Evolutionary conservation across 1,284 basidiomycete species (phyloP), one percentile per base, ranked within the genome.

Genomic region (Leccinum pachyderme): DNA sequence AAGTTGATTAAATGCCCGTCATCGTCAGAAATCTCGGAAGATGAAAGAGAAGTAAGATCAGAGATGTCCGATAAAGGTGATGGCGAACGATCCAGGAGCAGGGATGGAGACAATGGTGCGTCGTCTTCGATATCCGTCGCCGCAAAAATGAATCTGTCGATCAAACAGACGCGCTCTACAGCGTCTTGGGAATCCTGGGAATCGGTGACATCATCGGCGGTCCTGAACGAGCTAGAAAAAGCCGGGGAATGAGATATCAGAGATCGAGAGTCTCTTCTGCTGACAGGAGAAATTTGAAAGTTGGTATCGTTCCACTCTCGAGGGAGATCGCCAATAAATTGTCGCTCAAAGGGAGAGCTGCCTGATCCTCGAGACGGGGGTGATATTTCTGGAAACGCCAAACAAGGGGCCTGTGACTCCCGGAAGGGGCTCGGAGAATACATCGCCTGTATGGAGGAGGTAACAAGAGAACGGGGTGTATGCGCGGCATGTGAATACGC

Each of bases 351-450:
- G 8, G 68, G 68, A 1, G 71, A 64, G 27, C 58, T 60, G 56
- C 52, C 60, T 11, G 59, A 56, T 48, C 57, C 67, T 45, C 61
- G 65, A 22, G 59, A 63, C 33, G 65, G 71, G 0, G 63, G 68
- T 8, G 71, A 70, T 47, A 72, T 59, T 13, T 58, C 61, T 7
- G 65, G 63, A 28, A 31, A 60, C 3, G 57, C 29, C 47, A 66
- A 44, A 37, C 57, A 57, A 12, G 63, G 61, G 6, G 51, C 51
- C 31, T 59, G 59, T 0, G 66, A 61, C 7, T 60, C 24, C 5
- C 56, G 51, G n/a, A 72, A 51, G n/a, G 67, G 67, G 49, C 64
- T 71, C 31, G 69, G 70, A 3, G 71, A 71, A 35, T 70, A 59
- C 28, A 58, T 44, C 50, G 53, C 51, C 45, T 59, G 56, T 15